phyloP scores from a whole-genome alignment of 1,284 basidiomycete species.

The Rhodotorula glutinis region DNA sequence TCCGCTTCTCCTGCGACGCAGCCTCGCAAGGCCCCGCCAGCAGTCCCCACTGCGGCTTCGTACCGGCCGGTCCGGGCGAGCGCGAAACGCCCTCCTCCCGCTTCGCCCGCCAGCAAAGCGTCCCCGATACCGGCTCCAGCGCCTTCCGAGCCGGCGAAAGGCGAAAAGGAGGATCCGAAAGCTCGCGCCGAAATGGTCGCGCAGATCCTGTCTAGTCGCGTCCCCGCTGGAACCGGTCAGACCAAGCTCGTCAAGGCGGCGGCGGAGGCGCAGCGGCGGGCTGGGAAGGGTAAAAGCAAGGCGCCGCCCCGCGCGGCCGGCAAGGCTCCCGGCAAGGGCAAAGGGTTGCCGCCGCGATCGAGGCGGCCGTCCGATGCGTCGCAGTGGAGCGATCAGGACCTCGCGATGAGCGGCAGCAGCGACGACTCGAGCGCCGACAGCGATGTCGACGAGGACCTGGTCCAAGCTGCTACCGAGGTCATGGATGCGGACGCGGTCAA shows the following conservation, averaged over 20 bases:
- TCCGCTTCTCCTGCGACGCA: background rate
- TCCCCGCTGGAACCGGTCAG: slow-evolving; percentile 2
- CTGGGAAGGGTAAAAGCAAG: slow-evolving; percentile 19
- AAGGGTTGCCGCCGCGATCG: slow-evolving; percentile 18
- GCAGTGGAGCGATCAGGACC: slow-evolving; percentile 12
- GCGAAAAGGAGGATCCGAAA: slow-evolving; percentile 8
- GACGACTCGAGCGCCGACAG: background rate
- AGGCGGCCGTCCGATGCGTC: slow-evolving; percentile 10
- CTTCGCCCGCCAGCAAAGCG: background rate
- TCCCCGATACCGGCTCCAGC: background rate
- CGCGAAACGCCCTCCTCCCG: background rate
- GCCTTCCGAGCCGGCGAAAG: background rate
- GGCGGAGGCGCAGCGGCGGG: slow-evolving; percentile 1
- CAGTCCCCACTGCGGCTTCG: background rate
- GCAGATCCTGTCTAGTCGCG: slow-evolving; percentile 13
- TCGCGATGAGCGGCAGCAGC: background rate
- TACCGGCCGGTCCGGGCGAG: background rate
- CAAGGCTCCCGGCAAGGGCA: slow-evolving; percentile 26
- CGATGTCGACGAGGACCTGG: slow-evolving; percentile 13
- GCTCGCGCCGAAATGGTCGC: slow-evolving; percentile 22
- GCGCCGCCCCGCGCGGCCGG: slow-evolving; percentile 9
- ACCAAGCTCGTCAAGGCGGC: slow-evolving; percentile 3
- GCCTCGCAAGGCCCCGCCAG: background rate
- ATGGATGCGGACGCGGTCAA: background rate
- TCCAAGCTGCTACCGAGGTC: slow-evolving; percentile 1